Percentiles rank a stretch among this genome's conserved stretches.
phyloP scores from a whole-genome alignment of 257 asterid species.

The Ilex aquifolium region DNA sequence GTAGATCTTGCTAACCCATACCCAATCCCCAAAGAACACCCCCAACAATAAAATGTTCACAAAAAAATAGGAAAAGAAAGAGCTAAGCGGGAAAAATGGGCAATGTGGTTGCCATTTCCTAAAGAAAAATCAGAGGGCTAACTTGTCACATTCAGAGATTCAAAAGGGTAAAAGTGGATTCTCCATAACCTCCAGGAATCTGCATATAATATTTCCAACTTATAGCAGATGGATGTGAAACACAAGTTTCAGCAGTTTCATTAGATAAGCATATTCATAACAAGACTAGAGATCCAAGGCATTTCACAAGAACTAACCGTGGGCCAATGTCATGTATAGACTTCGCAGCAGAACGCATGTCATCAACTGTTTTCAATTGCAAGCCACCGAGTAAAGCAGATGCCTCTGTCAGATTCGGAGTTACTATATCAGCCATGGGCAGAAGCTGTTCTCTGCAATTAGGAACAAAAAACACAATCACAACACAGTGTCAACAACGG shows the following conservation, averaged over 20 bases:
- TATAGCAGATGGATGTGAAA: no score
- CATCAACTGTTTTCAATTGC: conserved; percentile 59
- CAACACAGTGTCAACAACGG: background rate
- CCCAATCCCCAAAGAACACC: no score
- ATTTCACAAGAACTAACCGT: conserved; percentile 39
- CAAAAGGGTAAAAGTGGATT: no score
- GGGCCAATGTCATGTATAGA: conserved; percentile 74
- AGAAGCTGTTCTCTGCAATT: conserved; percentile 72
- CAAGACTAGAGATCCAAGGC: conserved; percentile 1
- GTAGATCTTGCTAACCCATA: no score
- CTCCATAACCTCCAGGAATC: no score
- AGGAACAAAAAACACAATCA: conserved; percentile 9
- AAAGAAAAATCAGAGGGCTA: no score
- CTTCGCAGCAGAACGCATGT: conserved; percentile 93
- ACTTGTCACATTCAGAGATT: no score
- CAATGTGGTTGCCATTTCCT: no score
- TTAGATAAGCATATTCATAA: background rate
- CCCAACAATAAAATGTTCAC: no score
- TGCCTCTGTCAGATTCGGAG: conserved; percentile 90
- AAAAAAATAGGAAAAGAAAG: no score
- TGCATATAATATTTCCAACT: no score
- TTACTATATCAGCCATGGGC: conserved; percentile 85
- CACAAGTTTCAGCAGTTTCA: background rate
- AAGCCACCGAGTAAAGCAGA: conserved; percentile 79
- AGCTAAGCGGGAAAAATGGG: no score